These are phyloP conservation scores for Luzula sylvatica DNA, from an alignment of 176 grass and related monocot genomes.

Conservation along the genomic window DNA sequence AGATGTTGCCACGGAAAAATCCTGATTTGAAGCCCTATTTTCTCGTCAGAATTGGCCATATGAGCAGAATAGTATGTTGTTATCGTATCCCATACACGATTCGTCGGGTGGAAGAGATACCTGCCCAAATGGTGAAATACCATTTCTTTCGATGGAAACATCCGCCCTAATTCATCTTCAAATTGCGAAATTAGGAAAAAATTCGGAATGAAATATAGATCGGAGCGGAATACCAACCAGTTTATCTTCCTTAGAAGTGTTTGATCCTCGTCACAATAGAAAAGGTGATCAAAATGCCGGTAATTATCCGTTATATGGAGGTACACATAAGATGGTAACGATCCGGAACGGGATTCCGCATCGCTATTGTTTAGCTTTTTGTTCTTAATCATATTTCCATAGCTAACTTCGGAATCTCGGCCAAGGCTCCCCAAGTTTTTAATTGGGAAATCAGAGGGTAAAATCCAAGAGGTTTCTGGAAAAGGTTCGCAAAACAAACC, in stretches of 20 bases:
- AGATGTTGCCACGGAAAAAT: constrained; percentile 20
- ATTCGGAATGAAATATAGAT: constrained; percentile 52
- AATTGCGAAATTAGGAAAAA: constrained; percentile 61
- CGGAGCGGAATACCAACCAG: constrained; percentile 55
- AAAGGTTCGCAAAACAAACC: constrained; percentile 61
- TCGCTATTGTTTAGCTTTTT: constrained; percentile 19
- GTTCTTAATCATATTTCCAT: constrained; percentile 20
- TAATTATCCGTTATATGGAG: constrained; percentile 51
- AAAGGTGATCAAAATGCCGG: constrained; percentile 29
- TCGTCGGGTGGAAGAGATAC: constrained; percentile 69
- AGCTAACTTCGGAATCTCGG: constrained; percentile 36
- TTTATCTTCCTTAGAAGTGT: constrained; percentile 34
- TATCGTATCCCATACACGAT: constrained; percentile 54
- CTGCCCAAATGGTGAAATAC: constrained; percentile 63
- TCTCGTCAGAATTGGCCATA: constrained; percentile 32
- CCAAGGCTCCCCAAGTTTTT: constrained; percentile 23
- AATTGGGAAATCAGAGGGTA: constrained; percentile 27
- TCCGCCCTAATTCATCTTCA: constrained; percentile 56
- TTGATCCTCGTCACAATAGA: constrained; percentile 67
- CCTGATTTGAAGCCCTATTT: constrained; percentile 40
- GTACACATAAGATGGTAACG: constrained; percentile 40
- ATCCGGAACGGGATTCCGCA: constrained; percentile 4
- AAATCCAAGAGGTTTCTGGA: constrained; percentile 42
- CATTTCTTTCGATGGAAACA: constrained; percentile 53
- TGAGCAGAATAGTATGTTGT: constrained; percentile 39